These are phyloP conservation scores for Hypoxylon rubiginosum DNA, from an alignment of 2,329 filamentous ascomycete genomes.

Conservation along the genomic window DNA sequence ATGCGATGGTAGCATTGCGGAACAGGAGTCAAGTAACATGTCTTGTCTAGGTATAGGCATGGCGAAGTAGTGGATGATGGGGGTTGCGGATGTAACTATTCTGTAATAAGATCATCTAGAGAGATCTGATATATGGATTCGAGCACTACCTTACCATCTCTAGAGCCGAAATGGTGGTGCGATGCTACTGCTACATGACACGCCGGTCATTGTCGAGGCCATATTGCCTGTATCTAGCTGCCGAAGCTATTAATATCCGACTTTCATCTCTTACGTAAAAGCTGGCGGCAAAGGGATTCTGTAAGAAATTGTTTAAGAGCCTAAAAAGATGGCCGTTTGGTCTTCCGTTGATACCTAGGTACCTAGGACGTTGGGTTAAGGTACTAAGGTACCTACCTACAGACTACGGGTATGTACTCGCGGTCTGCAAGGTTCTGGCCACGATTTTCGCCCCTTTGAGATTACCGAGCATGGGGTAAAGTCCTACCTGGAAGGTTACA, in stretches of 20 bases:
- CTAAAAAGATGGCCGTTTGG: not conserved
- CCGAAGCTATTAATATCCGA: slow-evolving; percentile 30
- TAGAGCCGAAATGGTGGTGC: slow-evolving; percentile 27
- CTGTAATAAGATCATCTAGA: slow-evolving; percentile 4
- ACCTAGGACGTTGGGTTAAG: too few species aligned
- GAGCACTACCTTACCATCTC: not conserved
- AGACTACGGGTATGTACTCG: not conserved
- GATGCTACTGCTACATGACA: slow-evolving; percentile 45
- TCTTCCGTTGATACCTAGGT: not conserved
- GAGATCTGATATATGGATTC: slow-evolving; percentile 19
- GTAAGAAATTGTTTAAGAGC: not conserved
- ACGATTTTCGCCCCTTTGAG: not conserved
- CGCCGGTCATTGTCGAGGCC: slow-evolving; percentile 20
- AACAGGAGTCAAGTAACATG: slow-evolving; percentile 3
- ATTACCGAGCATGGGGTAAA: not conserved
- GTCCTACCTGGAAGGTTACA: not conserved
- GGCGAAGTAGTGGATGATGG: slow-evolving; percentile 25
- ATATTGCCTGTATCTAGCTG: slow-evolving; percentile 15
- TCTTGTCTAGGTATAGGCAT: slow-evolving; percentile 20
- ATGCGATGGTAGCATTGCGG: slow-evolving; percentile 24
- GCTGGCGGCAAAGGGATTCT: not conserved
- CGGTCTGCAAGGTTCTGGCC: not conserved
- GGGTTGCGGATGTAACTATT: slow-evolving; percentile 24
- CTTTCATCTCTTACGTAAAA: slow-evolving; percentile 38
- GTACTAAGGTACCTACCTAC: too few species aligned